Evolutionary conservation across 352 stramenopile genomes (phyloP).

Genomic region (Hyaloperonospora arabidopsidis): DNA sequence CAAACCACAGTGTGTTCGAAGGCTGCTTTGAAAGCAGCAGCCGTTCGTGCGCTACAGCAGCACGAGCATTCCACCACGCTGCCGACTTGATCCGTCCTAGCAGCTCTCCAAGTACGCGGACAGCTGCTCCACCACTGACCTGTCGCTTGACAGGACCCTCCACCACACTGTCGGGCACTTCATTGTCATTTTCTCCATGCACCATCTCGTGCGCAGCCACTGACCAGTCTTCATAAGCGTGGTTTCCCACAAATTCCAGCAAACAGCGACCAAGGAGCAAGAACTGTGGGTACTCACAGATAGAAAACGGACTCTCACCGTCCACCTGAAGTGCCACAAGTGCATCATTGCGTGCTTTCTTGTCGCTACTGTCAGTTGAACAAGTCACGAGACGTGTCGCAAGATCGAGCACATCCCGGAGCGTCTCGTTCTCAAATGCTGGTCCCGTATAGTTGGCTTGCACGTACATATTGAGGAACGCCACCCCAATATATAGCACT

Average conservation of each 20-base stretch:
- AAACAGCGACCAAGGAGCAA: constrained; percentile 56
- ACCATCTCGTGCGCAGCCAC: constrained; percentile 35
- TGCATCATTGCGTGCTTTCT: constrained; percentile 48
- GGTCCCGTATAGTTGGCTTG: constrained; percentile 79
- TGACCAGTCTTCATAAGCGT: constrained; percentile 57
- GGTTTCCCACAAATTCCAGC: constrained; percentile 56
- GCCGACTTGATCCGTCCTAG: constrained; percentile 36
- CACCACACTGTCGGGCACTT: constrained; percentile 36
- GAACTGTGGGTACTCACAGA: constrained; percentile 70
- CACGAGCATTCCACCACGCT: constrained; percentile 68
- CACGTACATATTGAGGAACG: constrained; percentile 72
- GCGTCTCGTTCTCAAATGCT: constrained; percentile 43
- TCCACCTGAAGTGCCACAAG: constrained; percentile 68
- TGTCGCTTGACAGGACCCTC: constrained; percentile 24
- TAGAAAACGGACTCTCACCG: constrained; percentile 69
- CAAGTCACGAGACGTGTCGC: constrained; percentile 26
- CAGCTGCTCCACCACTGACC: constrained; percentile 22
- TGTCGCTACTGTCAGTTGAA: constrained; percentile 23
- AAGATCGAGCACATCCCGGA: constrained; percentile 44
- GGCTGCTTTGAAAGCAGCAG: constrained; percentile 54
- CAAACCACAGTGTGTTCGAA: constrained; percentile 74
- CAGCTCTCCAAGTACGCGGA: constrained; percentile 24
- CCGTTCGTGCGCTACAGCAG: constrained; percentile 62
- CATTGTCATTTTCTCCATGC: constrained; percentile 28
- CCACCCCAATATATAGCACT: constrained; percentile 48